phyloP scores from a whole-genome alignment of 805 yeast genomes.

The Candida awuae region DNA sequence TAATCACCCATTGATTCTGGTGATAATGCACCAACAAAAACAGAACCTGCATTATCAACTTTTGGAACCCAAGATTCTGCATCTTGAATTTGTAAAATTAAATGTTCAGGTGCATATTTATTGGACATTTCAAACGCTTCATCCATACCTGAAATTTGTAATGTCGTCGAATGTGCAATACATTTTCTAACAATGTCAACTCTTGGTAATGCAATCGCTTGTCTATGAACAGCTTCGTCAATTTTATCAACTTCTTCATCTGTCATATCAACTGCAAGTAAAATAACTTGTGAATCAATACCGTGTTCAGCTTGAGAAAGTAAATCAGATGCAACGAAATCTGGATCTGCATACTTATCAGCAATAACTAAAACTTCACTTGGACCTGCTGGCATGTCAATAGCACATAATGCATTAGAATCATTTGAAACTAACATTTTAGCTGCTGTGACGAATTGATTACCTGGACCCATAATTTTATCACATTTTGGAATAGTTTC shows the following conservation, averaged over 20 bases:
- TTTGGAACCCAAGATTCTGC: constrained; percentile 64
- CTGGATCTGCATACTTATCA: constrained; percentile 81
- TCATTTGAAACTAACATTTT: constrained; percentile 97
- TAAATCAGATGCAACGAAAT: constrained; percentile 93
- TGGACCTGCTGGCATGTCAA: constrained; percentile 99
- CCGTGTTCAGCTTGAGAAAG: constrained; percentile 99
- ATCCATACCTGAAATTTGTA: constrained; percentile 58
- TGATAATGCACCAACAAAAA: constrained; percentile 91
- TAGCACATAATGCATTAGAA: constrained; percentile 87
- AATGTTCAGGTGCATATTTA: constrained; percentile 94
- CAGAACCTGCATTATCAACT: constrained; percentile 91
- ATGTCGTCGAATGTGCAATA: constrained; percentile 82
- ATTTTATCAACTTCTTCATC: constrained; percentile 53
- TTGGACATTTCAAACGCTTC: constrained; percentile 86
- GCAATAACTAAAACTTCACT: constrained; percentile 96
- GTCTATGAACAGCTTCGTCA: constrained; percentile 76
- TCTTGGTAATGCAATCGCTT: constrained; percentile 80
- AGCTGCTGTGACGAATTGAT: constrained; percentile 98
- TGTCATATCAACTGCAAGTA: constrained; percentile 71
- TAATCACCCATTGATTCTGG: constrained; percentile 99
- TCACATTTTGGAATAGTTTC: constrained; percentile 87
- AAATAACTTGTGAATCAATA: constrained; percentile 91
- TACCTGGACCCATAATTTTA: constrained; percentile 97
- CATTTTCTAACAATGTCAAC: constrained; percentile 89
- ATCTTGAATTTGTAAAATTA: constrained; percentile 80